Evolutionary conservation across 2,329 filamentous ascomycete species (phyloP).

Genomic region (Neonectria coccinea): DNA sequence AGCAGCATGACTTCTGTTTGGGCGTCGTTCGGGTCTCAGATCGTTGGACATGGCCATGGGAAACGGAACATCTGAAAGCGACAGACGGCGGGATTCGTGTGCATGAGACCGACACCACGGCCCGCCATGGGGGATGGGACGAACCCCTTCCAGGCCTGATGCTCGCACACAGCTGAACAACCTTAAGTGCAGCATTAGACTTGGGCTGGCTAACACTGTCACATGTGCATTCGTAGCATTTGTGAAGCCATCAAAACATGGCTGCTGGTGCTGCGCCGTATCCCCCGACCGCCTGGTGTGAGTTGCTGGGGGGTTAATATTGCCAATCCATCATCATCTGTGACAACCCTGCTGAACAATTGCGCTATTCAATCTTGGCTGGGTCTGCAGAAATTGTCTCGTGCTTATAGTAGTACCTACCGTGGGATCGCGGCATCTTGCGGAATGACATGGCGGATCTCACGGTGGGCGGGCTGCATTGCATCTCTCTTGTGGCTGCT

Average conservation of each 20-base stretch:
- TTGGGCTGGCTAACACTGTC: neutral
- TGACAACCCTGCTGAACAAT: constrained; percentile 38
- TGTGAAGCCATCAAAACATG: constrained; percentile 3
- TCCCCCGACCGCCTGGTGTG: constrained; percentile 2
- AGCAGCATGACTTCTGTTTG: constrained; percentile 12
- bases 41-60: constrained; percentile 18
- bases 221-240: neutral
- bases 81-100: constrained; percentile 19
- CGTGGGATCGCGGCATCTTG: constrained; percentile 12
- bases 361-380: constrained; percentile 38
- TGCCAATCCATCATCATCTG: constrained; percentile 33
- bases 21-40: constrained; percentile 15
- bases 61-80: constrained; percentile 13
- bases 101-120: constrained; percentile 13
- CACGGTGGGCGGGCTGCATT: constrained; percentile 9
- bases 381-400: constrained; percentile 37
- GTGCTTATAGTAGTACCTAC: constrained; percentile 26
- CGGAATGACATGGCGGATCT: neutral
- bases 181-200: neutral
- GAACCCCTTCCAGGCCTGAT: constrained; percentile 18
- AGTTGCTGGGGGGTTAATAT: constrained; percentile 30
- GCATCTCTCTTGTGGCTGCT: neutral
- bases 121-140: constrained; percentile 17
- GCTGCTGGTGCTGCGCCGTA: constrained; percentile 16
- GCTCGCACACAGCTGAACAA: constrained; percentile 8